Conservation (phyloP, 345 rosid genomes). For the Eucalyptus regnans region DNA sequence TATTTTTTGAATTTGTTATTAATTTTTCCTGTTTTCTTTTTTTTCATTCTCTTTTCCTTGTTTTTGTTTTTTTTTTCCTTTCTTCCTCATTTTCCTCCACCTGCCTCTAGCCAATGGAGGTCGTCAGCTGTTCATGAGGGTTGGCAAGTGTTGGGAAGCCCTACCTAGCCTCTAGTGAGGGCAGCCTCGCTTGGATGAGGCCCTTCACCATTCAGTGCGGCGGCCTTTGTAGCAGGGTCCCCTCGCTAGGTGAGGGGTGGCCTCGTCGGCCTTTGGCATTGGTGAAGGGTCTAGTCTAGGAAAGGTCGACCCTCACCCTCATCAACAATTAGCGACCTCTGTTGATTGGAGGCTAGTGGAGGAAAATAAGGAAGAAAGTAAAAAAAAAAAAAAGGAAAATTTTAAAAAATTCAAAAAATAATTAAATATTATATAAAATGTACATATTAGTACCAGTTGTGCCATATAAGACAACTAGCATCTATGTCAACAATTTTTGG, state of each 20-base stretch:
- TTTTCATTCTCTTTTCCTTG: too few species aligned
- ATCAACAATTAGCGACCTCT: fast-evolving
- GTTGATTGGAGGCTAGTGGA: too few species aligned
- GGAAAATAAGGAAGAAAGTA: neutral
- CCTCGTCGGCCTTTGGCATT: too few species aligned
- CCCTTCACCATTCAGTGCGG: fast-evolving
- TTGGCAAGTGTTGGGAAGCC: fast-evolving
- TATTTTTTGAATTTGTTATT: too few species aligned
- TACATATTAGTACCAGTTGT: fast-evolving
- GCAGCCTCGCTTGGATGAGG: too few species aligned
- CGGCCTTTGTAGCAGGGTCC: fast-evolving
- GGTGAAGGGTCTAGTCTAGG: too few species aligned
- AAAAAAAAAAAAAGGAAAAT: neutral
- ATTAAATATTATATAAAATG: neutral
- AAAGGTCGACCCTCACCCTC: too few species aligned
- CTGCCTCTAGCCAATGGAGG: fast-evolving
- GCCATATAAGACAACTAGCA: fast-evolving
- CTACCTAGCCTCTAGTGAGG: fast-evolving
- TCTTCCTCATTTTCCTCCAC: too few species aligned
- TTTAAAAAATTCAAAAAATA: neutral
- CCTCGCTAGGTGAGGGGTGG: fast-evolving
- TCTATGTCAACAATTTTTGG: fast-evolving
- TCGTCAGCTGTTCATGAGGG: fast-evolving
- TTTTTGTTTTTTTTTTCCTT: too few species aligned
- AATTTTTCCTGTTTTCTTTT: too few species aligned